Conservation (phyloP, 2,329 filamentous ascomycete species). For the Triangularia verruculosa region DNA sequence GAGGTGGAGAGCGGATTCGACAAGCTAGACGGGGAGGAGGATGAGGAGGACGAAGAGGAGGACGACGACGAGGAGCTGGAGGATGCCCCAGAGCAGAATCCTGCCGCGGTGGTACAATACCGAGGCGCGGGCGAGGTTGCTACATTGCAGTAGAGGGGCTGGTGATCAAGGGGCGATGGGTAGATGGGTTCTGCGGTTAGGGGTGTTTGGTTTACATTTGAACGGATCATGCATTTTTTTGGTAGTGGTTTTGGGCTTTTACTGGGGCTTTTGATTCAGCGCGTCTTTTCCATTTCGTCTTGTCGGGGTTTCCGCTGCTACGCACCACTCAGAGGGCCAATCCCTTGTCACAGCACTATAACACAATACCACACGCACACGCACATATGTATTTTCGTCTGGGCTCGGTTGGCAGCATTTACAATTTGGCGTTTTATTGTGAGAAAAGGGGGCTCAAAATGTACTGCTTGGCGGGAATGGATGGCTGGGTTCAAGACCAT, state of each 20-base stretch:
- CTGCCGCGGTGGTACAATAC: conserved; percentile 37
- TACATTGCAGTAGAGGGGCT: neutral
- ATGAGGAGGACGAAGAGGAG: conserved; percentile 63
- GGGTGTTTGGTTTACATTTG: neutral
- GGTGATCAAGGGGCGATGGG: neutral
- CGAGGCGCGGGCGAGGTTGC: conserved; percentile 24
- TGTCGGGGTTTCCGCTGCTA: neutral
- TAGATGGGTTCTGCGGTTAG: neutral
- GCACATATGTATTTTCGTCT: neutral
- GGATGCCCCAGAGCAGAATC: conserved; percentile 30
- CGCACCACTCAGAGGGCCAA: neutral
- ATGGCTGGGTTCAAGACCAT: neutral
- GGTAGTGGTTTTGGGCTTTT: neutral
- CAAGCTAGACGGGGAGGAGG: conserved; percentile 59
- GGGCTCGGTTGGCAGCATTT: neutral
- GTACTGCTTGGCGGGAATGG: neutral
- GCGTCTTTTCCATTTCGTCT: neutral
- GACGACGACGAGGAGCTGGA: conserved; percentile 52
- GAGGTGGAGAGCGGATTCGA: conserved; percentile 79
- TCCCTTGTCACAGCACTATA: neutral
- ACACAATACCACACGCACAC: neutral
- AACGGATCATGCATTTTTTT: neutral
- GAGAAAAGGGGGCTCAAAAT: neutral
- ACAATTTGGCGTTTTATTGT: neutral
- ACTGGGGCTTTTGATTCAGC: neutral